A percentile compares a stretch with the other conserved stretches of the same genome.
Evolutionary conservation across 2,329 filamentous ascomycete genomes (phyloP).

Genomic region (Penicillium sp.): DNA sequence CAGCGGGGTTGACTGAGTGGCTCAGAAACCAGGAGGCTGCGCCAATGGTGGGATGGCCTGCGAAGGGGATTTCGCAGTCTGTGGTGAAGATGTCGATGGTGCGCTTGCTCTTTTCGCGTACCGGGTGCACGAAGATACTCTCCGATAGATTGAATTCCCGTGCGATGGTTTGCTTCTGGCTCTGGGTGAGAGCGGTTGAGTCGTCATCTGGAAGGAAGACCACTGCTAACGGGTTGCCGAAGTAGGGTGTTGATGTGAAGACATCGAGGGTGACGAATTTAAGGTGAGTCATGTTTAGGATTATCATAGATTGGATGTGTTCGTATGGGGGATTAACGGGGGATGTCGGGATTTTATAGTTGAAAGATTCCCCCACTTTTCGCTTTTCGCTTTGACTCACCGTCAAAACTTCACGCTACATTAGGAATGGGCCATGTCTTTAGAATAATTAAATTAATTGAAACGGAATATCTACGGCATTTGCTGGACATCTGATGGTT

Average conservation of each 20-base stretch:
- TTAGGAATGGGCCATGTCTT: neutral
- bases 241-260: constrained; percentile 42
- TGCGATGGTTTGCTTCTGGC: constrained; percentile 54
- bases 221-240: constrained; percentile 57
- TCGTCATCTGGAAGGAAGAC: constrained; percentile 42
- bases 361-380: neutral
- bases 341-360: neutral
- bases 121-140: constrained; percentile 52
- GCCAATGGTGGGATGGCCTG: constrained; percentile 58
- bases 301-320: neutral
- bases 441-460: neutral
- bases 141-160: constrained; percentile 59
- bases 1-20: constrained; percentile 20
- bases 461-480: neutral
- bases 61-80: constrained; percentile 53
- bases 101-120: constrained; percentile 13
- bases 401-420: neutral
- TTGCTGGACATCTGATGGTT: neutral
- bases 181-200: constrained; percentile 41
- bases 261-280: constrained; percentile 42
- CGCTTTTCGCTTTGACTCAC: neutral
- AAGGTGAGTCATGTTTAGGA: constrained; percentile 25
- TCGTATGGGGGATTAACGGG: neutral
- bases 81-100: constrained; percentile 55
- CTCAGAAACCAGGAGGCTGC: constrained; percentile 49